Conservation (phyloP, 768 basidiomycete species). For the Amanita jacksonii region DNA sequence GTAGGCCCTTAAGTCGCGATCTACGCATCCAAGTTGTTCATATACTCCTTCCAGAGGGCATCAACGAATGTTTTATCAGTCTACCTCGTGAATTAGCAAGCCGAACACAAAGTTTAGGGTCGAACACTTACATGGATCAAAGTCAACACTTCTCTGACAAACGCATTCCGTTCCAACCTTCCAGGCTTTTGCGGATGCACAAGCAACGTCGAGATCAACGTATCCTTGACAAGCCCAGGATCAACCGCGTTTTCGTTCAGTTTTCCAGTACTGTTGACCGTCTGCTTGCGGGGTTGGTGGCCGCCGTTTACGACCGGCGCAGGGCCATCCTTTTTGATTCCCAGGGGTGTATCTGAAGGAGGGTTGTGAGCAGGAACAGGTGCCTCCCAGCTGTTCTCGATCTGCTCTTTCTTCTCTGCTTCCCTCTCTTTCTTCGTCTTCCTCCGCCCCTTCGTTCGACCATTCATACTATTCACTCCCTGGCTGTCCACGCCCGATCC, state of each 20-base stretch:
- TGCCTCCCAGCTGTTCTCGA: slow-evolving; percentile 57
- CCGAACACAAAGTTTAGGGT: neutral
- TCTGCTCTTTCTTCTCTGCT: slow-evolving; percentile 32
- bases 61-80: slow-evolving; percentile 62
- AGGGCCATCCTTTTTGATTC: neutral
- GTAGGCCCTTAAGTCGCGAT: neutral
- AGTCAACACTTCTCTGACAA: slow-evolving; percentile 48
- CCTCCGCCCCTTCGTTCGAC: slow-evolving; percentile 13
- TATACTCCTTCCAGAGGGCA: slow-evolving; percentile 46
- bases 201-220: slow-evolving; percentile 19
- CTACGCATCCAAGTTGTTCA: slow-evolving; percentile 12
- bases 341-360: neutral
- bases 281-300: slow-evolving; percentile 12
- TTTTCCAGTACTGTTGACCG: slow-evolving; percentile 13
- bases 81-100: slow-evolving; percentile 22
- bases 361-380: slow-evolving; percentile 6
- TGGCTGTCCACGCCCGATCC: slow-evolving; percentile 12
- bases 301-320: neutral
- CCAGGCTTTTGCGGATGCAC: slow-evolving; percentile 15
- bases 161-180: slow-evolving; percentile 41
- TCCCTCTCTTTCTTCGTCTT: slow-evolving; percentile 17
- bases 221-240: slow-evolving; percentile 20
- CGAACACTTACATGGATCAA: slow-evolving; percentile 46
- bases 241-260: slow-evolving; percentile 15
- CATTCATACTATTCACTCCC: slow-evolving; percentile 11